Base-by-base conservation (phyloP, 768 basidiomycete genomes). In the Amanita muscaria region DNA sequence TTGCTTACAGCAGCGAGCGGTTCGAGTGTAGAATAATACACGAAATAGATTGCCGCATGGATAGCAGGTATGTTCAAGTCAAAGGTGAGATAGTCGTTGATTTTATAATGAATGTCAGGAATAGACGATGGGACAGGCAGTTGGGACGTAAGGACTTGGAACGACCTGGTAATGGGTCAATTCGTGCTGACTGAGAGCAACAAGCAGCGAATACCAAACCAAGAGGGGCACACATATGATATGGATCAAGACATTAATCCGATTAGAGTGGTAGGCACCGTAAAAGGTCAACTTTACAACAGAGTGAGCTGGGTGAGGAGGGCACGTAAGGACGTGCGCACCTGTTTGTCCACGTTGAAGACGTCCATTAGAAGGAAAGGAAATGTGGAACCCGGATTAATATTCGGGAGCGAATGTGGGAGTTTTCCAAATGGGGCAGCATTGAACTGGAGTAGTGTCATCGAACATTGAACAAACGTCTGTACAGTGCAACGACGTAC, bases 211-310 rank as follows among this genome's bases (percentile, higher is more conserved):
- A 30, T 49, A 86, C 91, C 90, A 97, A 45, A 89, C 59, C 49
- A 96, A 72, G 48, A 84, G 57, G 5, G 92, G 92, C 10, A 94
- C 90, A 51, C 80, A 90, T 48, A 88, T 56, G 53, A 92, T 69
- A 62, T 98, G 94, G 50, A 97, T 88, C 44, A 74, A 62, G 51
- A 97, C 65, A 60, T 98, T 98, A 50, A 79, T 64, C 21, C 77
- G 77, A 60, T 94, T 83, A 12, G 79, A 70, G 62, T 96, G 92
- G 64, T 96, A 96, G 40, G 90, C 83, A 15, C 89, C 90, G 60
- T 97, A 97, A 70, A 94, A 94, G 19, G 82, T 71, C 57, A 97
- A 74, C 90, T 40, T 44, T 29, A 38, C 19, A 42, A 54, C 23
- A 49, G 46, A 47, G 10, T 43, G 14, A 29, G 15, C 34, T 29